Evolutionary conservation across 345 rosid species (phyloP), one percentile per base, ranked within the genome.

Genomic region (Iberis pinnata): DNA sequence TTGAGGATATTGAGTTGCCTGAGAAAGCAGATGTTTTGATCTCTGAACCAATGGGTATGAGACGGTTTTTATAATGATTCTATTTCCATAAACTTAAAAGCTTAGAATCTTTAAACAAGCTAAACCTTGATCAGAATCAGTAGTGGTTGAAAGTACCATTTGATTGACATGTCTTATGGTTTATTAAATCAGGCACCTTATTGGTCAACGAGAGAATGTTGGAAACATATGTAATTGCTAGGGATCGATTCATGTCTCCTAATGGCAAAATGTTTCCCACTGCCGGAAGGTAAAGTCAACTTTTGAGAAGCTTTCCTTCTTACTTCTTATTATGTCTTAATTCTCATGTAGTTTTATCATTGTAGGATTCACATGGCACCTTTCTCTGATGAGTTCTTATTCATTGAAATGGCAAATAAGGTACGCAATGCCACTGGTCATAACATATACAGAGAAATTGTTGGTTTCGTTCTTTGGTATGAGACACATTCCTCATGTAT

Each of bases 361-460:
- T 76, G 80, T 76, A 92, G 98, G 95, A 83, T 92, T 65, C 97
- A 92, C 64, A 83, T 88, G 97, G 97, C 98, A 53, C 98, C 98
- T 69, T 92, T 92, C 58, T 88, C 89, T 4, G 98, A 92, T 74
- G 98, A 92, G 58, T 92, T 81, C 63, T 75, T 92, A n/a, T 92
- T 75, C 70, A 67, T 80, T 74, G 98, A 92, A 82, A 81, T 92
- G 76, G 98, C 98, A 36, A 92, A 83, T 80, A 92, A 88, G 98
- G 98, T 92, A 75, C 67, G 68, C 26, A 45, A 47, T 22, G 55
- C 35, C 44, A 18, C 20, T 42, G 6, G 12, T 56, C 25, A 4
- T 39, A 25, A 17, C 46, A n/a, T 40, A 27, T 17, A 13, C 27
- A 20, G 3, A 38, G 18, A 36, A 24, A n/a, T 16, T 49, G 57